Percentiles rank a stretch among this genome's conserved stretches.
These are phyloP conservation scores for Colletotrichum sp. DNA, from an alignment of 2,329 filamentous ascomycete genomes.

Conservation along the genomic window DNA sequence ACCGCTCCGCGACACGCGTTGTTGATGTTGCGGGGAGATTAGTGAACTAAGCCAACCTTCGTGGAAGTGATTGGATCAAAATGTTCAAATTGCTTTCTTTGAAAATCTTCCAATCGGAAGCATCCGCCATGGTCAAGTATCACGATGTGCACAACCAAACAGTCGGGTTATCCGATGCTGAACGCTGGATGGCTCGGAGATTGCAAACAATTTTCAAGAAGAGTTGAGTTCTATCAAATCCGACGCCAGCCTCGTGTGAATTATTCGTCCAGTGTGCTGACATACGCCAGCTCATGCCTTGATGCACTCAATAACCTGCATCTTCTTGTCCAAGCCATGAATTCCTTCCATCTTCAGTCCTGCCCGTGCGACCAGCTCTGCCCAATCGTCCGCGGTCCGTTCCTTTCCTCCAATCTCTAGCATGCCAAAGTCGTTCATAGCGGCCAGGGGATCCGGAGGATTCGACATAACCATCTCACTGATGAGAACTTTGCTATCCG, in stretches of 20 bases:
- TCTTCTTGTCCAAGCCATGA: conserved; percentile 4
- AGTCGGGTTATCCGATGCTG: neutral
- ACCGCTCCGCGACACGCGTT: neutral
- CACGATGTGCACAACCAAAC: neutral
- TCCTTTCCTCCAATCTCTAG: conserved; percentile 36
- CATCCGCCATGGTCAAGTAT: neutral
- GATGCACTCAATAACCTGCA: conserved; percentile 16
- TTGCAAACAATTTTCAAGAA: neutral
- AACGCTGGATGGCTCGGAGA: neutral
- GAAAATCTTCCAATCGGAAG: neutral
- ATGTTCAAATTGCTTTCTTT: neutral
- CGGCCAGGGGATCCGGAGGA: conserved; percentile 26
- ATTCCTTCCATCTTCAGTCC: conserved; percentile 32
- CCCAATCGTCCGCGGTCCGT: conserved; percentile 29
- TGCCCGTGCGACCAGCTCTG: conserved; percentile 24
- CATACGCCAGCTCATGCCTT: neutral
- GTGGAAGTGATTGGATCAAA: neutral
- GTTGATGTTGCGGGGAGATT: neutral
- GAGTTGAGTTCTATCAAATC: neutral
- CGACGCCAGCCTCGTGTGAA: neutral
- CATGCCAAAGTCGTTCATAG: conserved; percentile 34
- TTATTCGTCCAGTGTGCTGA: neutral
- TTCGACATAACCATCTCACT: conserved; percentile 32
- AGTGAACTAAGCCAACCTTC: neutral
- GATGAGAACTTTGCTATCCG: conserved; percentile 36